These are phyloP conservation scores for Oryza brachyantha DNA, from an alignment of 176 grass and related monocot genomes.

Conservation along the genomic window DNA sequence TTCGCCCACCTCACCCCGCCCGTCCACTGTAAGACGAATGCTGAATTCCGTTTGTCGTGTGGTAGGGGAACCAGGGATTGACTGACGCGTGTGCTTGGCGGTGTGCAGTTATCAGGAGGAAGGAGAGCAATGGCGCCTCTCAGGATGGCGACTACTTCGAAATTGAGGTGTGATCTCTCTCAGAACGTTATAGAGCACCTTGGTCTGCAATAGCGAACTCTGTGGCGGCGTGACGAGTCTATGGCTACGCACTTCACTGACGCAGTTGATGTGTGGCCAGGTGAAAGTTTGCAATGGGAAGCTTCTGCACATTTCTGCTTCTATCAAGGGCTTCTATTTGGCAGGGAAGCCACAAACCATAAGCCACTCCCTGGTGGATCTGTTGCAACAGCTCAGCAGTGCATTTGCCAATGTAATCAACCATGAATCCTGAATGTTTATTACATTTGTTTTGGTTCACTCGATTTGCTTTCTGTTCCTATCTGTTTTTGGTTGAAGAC, in stretches of 20 bases:
- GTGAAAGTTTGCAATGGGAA: constrained; percentile 98
- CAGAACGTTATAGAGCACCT: neutral
- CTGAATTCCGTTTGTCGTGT: neutral
- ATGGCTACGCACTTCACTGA: neutral
- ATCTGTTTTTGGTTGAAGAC: neutral
- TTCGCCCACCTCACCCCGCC: constrained; percentile 78
- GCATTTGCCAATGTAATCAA: constrained; percentile 87
- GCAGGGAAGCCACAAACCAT: constrained; percentile 59
- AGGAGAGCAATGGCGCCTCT: constrained; percentile 43
- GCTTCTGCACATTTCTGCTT: constrained; percentile 69
- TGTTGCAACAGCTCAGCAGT: constrained; percentile 87
- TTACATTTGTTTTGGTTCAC: neutral
- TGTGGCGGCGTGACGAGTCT: neutral
- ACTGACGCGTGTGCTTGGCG: neutral
- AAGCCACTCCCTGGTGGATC: constrained; percentile 71
- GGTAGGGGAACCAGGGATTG: neutral
- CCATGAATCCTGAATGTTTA: neutral
- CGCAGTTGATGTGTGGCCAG: constrained; percentile 37
- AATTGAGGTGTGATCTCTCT: constrained; percentile 53
- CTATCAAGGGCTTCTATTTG: constrained; percentile 82
- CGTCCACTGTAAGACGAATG: constrained; percentile 64
- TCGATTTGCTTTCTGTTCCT: neutral
- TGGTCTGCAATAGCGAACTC: neutral
- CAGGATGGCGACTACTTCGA: constrained; percentile 81
- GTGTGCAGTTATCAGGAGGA: constrained; percentile 77